Percentiles rank a stretch among this genome's conserved stretches.
Conservation (phyloP, 345 rosid species). For the Nephelium lappaceum region DNA sequence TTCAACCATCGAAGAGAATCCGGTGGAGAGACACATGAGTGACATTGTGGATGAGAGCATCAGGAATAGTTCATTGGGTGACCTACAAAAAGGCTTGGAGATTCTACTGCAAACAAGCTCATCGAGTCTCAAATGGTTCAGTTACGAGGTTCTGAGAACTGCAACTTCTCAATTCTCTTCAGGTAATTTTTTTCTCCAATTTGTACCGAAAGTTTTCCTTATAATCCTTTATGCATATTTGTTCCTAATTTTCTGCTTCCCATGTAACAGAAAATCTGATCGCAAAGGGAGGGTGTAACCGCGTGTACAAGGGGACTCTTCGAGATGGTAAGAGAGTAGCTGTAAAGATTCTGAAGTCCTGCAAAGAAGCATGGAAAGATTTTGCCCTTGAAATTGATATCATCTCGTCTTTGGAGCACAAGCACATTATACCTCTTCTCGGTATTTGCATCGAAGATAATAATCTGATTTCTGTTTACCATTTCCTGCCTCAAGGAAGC, state of each 20-base stretch:
- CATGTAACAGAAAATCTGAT: slow-evolving; percentile 56
- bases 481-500: slow-evolving; percentile 72
- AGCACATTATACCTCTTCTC: slow-evolving; percentile 56
- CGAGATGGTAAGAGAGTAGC: slow-evolving; percentile 74
- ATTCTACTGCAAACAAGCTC: slow-evolving; percentile 44
- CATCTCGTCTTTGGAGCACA: slow-evolving; percentile 69
- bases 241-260: slow-evolving; percentile 20
- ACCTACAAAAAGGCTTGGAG: slow-evolving; percentile 35
- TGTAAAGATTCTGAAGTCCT: slow-evolving; percentile 68
- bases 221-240: background rate
- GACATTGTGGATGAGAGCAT: slow-evolving; percentile 23
- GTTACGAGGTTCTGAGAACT: slow-evolving; percentile 53
- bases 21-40: slow-evolving; percentile 23
- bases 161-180: slow-evolving; percentile 74
- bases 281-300: slow-evolving; percentile 84
- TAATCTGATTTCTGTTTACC: slow-evolving; percentile 70
- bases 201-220: background rate
- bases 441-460: slow-evolving; percentile 64
- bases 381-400: slow-evolving; percentile 76
- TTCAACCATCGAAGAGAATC: slow-evolving; percentile 27
- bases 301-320: slow-evolving; percentile 73
- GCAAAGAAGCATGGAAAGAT: slow-evolving; percentile 59
- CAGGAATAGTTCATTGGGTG: slow-evolving; percentile 23
- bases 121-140: slow-evolving; percentile 54
- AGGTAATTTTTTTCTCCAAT: slow-evolving; percentile 42